Percentiles rank a stretch among this genome's conserved stretches.
These are phyloP conservation scores for Monosporascus sp. DNA, from an alignment of 2,329 filamentous ascomycete genomes.

Conservation along the genomic window DNA sequence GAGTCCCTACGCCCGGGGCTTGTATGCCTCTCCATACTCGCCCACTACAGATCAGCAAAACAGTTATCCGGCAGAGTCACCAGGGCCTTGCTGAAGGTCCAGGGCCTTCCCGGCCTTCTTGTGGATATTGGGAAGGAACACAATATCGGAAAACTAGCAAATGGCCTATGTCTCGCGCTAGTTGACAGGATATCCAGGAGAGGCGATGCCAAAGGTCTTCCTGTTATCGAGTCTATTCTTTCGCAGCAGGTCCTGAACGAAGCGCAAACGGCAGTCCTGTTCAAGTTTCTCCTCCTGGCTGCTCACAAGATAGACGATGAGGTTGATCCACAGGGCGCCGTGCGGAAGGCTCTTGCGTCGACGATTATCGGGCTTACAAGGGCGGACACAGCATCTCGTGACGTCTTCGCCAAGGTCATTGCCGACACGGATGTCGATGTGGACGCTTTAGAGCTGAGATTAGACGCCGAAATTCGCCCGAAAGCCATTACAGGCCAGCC, in stretches of 20 bases:
- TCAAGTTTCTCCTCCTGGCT: constrained; percentile 59
- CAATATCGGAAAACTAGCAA: constrained; percentile 64
- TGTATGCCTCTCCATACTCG: constrained; percentile 73
- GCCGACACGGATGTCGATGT: constrained; percentile 65
- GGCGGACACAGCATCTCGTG: constrained; percentile 49
- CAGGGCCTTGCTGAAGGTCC: constrained; percentile 61
- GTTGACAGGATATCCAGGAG: constrained; percentile 57
- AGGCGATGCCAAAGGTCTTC: constrained; percentile 50
- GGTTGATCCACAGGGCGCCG: constrained; percentile 47
- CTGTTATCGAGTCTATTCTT: constrained; percentile 57
- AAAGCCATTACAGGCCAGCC: constrained; percentile 43
- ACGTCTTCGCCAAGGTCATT: constrained; percentile 62
- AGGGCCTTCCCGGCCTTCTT: constrained; percentile 54
- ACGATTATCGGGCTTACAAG: constrained; percentile 63
- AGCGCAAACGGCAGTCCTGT: constrained; percentile 57
- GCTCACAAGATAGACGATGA: constrained; percentile 53
- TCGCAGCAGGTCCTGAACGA: constrained; percentile 55
- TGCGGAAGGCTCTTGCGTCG: constrained; percentile 60
- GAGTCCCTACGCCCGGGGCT: constrained; percentile 70
- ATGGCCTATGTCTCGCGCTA: constrained; percentile 63
- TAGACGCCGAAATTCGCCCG: constrained; percentile 64
- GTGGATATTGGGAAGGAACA: constrained; percentile 58
- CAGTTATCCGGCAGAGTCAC: constrained; percentile 65
- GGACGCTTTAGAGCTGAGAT: constrained; percentile 66
- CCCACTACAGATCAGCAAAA: constrained; percentile 69